A percentile compares a stretch with the other conserved stretches of the same genome.
phyloP scores from a whole-genome alignment of 2,329 filamentous ascomycete genomes.

The Diaporthe australafricana region DNA sequence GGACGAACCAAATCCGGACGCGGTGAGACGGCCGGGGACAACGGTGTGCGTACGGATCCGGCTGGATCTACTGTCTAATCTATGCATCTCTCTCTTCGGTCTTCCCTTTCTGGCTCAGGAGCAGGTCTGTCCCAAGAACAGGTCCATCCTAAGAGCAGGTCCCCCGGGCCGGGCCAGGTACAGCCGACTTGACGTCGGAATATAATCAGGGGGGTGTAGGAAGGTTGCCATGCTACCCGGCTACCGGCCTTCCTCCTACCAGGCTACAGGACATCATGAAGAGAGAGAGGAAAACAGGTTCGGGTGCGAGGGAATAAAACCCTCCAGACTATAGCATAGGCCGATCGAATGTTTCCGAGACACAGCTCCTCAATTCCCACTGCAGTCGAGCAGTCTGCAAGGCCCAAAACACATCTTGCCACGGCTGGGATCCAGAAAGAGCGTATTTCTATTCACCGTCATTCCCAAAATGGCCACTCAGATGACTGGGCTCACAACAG shows the following conservation, averaged over 20 bases:
- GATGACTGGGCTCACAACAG: not conserved
- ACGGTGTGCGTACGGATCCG: not conserved
- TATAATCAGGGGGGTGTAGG: slow-evolving; percentile 6
- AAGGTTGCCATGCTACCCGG: not conserved
- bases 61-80: not conserved
- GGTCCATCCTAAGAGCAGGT: not conserved
- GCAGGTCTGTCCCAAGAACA: not conserved
- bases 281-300: not conserved
- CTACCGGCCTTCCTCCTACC: not conserved
- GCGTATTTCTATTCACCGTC: not conserved
- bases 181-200: slow-evolving; percentile 18
- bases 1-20: not conserved
- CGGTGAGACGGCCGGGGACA: not conserved
- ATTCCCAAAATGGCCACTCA: not conserved
- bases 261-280: not conserved
- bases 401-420: slow-evolving; percentile 2
- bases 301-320: not conserved
- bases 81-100: not conserved
- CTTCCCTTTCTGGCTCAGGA: not conserved
- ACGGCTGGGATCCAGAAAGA: not conserved
- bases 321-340: slow-evolving; percentile 4
- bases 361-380: not conserved
- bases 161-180: not conserved
- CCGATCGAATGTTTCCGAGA: slow-evolving; percentile 24
- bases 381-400: not conserved